These are phyloP conservation scores for Sporothrix brasiliensis DNA, from an alignment of 2,329 filamentous ascomycete species.

Conservation along the genomic window DNA sequence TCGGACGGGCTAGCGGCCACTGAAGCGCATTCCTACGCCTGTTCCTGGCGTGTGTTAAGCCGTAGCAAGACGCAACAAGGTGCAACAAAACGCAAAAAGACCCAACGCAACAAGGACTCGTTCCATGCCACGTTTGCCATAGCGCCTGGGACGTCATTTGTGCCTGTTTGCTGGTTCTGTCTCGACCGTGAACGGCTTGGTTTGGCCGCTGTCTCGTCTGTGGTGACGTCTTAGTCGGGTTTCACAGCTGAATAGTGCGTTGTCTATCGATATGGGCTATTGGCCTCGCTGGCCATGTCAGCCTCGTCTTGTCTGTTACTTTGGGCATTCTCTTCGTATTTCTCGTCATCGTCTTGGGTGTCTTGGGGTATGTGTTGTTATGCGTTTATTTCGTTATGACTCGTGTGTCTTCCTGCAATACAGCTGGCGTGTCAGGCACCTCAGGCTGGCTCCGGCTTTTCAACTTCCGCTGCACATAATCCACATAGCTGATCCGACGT, in stretches of 20 bases:
- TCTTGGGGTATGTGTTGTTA: neutral
- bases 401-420: neutral
- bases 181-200: neutral
- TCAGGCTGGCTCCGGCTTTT: neutral
- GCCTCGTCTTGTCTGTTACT: neutral
- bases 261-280: constrained; percentile 14
- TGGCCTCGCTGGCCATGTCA: neutral
- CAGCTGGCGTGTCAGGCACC: neutral
- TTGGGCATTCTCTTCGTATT: neutral
- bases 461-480: constrained; percentile 57
- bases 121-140: neutral
- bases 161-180: neutral
- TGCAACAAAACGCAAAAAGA: neutral
- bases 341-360: neutral
- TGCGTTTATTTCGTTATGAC: neutral
- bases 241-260: neutral
- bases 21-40: neutral
- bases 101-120: neutral
- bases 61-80: neutral
- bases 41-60: neutral
- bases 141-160: neutral
- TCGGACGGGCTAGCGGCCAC: constrained; percentile 1
- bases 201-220: neutral
- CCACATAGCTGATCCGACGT: constrained; percentile 73
- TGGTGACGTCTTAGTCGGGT: neutral